Evolutionary conservation across 768 basidiomycete genomes (phyloP), one percentile per base, ranked within the genome.

Genomic region (Tephrocybe sp.): DNA sequence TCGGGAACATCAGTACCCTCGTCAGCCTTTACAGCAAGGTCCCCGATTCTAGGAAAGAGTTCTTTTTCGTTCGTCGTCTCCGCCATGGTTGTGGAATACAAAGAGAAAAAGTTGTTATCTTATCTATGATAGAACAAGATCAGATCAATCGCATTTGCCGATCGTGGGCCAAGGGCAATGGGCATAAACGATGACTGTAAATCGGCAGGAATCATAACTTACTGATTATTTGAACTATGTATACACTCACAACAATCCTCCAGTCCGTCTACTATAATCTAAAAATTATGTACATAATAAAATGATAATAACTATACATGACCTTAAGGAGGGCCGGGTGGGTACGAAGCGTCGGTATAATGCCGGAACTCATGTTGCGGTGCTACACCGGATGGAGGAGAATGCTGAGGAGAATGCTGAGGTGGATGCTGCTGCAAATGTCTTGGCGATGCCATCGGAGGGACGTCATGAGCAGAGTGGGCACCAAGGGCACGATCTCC

Each of bases 311-410:
- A 49, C 42, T 43, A 61, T 16, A 41, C 54, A 35, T 8, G 36
- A 9, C 14, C 36, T 56, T 55, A 55, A 55, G 65, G 52, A 42
- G 64, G 52, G 5, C 52, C 47, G 20, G 62, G 58, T 48, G 63
- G 63, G 57, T 70, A 70, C 34, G 71, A 62, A 42, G 67, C 57
- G 33, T 63, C 40, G 5, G 40, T 49, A 46, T 66, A 66, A 44
- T 69, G 65, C 56, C 64, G 68, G 49, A 65, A 67, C 40, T 67
- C 40, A 32, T 48, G 50, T 26, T 53, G 56, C 23, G 33, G 47
- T 11, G 49, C 11, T 30, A 47, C 35, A 20, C 31, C 26, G 35
- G 63, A 51, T 14, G 62, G 57, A 55, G 61, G 62, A 48, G 60
- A 45, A 46, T 52, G 60, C 23, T 60, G 62, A 48, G 60, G 45